Base-by-base conservation (phyloP, 257 asterid genomes). In the Rubia yunnanensis region DNA sequence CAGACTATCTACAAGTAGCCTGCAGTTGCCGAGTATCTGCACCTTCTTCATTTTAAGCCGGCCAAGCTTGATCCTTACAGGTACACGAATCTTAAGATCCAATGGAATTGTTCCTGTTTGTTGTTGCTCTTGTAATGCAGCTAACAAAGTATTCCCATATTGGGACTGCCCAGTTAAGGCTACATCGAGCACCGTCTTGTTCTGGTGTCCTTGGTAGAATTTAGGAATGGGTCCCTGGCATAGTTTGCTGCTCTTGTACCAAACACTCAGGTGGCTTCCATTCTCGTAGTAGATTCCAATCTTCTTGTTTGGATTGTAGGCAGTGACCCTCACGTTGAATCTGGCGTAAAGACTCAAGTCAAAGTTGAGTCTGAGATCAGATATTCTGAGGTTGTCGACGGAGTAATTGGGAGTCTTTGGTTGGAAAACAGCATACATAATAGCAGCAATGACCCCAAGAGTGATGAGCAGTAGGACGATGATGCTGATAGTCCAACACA, bases 171-270 rank as follows among this genome's bases (percentile, higher is more conserved):
- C 95, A 0, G 82, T 74, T 53, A 92, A 72, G 55, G 81, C 81
- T 22, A 87, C 88, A 11, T 81, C 63, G 69, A 88, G 67, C 65
- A 70, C 80, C 32, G 96, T 92, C 72, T 15, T 80, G 61, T 85
- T 91, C 79, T 82, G 89, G 69, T 83, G 91, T 23, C 95, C 96
- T 75, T 88, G 98, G 85, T 91, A 86, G 78, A 91, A 88, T 65
- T 71, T 78, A 53, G 96, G 95, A 34, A 88, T 72, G 3, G 87
- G 68, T 46, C 96, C 98, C 61, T 82, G 86, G 66, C 98, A 88
- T 46, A 88, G 89, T 17, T 82, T 76, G 4, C 86, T 88, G 70
- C 59, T 79, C 67, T 73, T 81, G 85, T 92, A 87, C 98, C 98
- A 91, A 6, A 86, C 92, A 26, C 86, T 88, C 78, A 92, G 56